Percentiles rank a stretch among this genome's conserved stretches.
Conservation (phyloP, 1,139 yeast species). For the Sugiyamaella castrensis region DNA sequence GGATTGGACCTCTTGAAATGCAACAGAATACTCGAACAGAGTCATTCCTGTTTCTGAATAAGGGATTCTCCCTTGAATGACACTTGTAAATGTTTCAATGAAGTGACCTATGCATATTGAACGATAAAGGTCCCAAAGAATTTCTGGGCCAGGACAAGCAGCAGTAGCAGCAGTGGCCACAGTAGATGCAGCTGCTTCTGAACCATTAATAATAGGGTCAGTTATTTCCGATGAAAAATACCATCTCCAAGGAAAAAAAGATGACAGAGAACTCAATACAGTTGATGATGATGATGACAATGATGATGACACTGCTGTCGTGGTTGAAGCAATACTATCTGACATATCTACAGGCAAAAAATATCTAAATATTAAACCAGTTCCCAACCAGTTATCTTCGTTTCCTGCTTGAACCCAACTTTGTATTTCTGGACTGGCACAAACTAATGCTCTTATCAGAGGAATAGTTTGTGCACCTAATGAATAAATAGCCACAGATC, state of each 20-base stretch:
- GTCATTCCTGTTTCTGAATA: slow-evolving; percentile 68
- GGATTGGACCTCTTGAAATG: slow-evolving; percentile 68
- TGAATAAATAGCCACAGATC: slow-evolving; percentile 42
- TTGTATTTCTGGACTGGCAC: slow-evolving; percentile 25
- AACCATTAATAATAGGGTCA: not conserved
- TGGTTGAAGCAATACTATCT: too few relatives aligned
- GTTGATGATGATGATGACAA: not conserved
- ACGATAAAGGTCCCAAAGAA: slow-evolving; percentile 64
- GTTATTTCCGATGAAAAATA: not conserved
- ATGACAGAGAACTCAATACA: not conserved
- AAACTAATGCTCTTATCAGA: slow-evolving; percentile 43
- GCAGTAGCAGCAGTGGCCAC: not conserved
- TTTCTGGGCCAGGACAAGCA: slow-evolving; percentile 36
- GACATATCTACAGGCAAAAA: not conserved
- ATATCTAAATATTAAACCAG: not conserved
- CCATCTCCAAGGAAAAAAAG: slow-evolving; percentile 4
- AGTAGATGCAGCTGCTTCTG: not conserved
- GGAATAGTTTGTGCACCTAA: slow-evolving; percentile 40
- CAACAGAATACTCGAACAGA: slow-evolving; percentile 67
- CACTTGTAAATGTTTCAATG: slow-evolving; percentile 66
- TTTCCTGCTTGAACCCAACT: not conserved
- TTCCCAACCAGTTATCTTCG: slow-evolving; percentile 5
- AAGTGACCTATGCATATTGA: slow-evolving; percentile 62
- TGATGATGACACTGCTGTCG: not conserved
- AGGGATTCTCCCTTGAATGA: slow-evolving; percentile 57